Percentiles rank a stretch among this genome's conserved stretches.
phyloP scores from a whole-genome alignment of 805 yeast genomes.

The Yarrowia sp. region DNA sequence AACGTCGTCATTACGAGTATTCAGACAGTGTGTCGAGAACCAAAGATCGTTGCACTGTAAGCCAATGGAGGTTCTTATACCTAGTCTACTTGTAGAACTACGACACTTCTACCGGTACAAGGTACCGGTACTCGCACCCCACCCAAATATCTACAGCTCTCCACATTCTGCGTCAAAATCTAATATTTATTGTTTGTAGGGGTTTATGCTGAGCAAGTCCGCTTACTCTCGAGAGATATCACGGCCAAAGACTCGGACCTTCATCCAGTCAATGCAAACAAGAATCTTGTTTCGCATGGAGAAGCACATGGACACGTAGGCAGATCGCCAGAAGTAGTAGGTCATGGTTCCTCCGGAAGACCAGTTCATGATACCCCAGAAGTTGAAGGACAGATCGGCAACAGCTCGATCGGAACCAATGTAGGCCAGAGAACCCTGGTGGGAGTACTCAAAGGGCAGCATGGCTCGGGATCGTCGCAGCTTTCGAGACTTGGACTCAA shows the following conservation, averaged over 20 bases:
- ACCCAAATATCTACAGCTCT: too few relatives aligned
- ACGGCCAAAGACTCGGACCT: conserved; percentile 85
- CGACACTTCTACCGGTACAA: background rate
- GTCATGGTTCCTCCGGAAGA: conserved; percentile 83
- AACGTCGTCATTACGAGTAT: too few relatives aligned
- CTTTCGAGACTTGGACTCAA: conserved; percentile 45
- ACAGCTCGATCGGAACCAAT: conserved; percentile 89
- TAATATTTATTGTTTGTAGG: conserved; percentile 14
- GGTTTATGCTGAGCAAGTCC: background rate
- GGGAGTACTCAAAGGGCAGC: conserved; percentile 69
- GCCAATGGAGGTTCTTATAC: too few relatives aligned
- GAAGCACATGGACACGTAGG: conserved; percentile 89
- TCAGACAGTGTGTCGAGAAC: too few relatives aligned
- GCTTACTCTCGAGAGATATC: conserved; percentile 80
- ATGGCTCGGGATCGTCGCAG: conserved; percentile 39
- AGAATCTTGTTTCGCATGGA: conserved; percentile 83
- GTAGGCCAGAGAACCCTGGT: conserved; percentile 92
- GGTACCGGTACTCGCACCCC: too few relatives aligned
- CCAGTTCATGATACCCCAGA: conserved; percentile 51
- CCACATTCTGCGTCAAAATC: too few relatives aligned
- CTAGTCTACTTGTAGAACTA: too few relatives aligned
- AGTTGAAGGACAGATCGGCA: conserved; percentile 72
- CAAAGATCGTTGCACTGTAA: too few relatives aligned
- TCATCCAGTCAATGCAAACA: conserved; percentile 85
- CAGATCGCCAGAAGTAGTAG: conserved; percentile 91